Percentiles rank a stretch among this genome's conserved stretches.
Conservation (phyloP, 495 filamentous ascomycete species). For the Cercophora samala region DNA sequence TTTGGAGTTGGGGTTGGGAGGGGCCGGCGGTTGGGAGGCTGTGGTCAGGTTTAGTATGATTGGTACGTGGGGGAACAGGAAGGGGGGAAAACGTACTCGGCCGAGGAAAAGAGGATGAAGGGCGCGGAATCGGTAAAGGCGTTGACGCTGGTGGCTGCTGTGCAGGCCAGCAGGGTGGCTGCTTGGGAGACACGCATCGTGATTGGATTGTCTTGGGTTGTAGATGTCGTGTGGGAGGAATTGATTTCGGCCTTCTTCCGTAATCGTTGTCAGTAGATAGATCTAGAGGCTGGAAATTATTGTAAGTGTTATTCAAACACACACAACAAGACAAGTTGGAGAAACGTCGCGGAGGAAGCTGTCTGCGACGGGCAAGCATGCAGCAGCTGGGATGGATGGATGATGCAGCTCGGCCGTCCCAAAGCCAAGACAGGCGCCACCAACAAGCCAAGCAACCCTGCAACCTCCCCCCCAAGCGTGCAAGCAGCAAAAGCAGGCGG, state of each 20-base stretch:
- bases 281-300: too few relatives aligned
- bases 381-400: slow-evolving; percentile 4
- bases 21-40: slow-evolving; percentile 16
- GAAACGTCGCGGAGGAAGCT: neutral
- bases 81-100: slow-evolving; percentile 55
- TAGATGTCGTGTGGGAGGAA: too few relatives aligned
- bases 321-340: neutral
- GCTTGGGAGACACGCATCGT: slow-evolving; percentile 60
- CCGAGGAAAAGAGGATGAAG: slow-evolving; percentile 78
- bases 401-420: slow-evolving; percentile 14
- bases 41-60: neutral
- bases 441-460: neutral
- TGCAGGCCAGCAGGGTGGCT: slow-evolving; percentile 59
- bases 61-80: neutral
- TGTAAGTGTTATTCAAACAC: neutral
- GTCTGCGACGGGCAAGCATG: neutral
- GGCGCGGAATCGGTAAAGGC: slow-evolving; percentile 85
- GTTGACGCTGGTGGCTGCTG: slow-evolving; percentile 46
- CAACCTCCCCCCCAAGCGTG: slow-evolving; percentile 9
- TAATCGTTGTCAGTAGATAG: too few relatives aligned
- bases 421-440: slow-evolving; percentile 2
- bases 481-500: slow-evolving; percentile 18
- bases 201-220: slow-evolving; percentile 30
- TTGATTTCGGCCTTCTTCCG: too few relatives aligned
- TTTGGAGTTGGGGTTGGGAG: slow-evolving; percentile 41